Conservation (phyloP, 192 early-diverging fungal species). For the Kappamyces sp. region DNA sequence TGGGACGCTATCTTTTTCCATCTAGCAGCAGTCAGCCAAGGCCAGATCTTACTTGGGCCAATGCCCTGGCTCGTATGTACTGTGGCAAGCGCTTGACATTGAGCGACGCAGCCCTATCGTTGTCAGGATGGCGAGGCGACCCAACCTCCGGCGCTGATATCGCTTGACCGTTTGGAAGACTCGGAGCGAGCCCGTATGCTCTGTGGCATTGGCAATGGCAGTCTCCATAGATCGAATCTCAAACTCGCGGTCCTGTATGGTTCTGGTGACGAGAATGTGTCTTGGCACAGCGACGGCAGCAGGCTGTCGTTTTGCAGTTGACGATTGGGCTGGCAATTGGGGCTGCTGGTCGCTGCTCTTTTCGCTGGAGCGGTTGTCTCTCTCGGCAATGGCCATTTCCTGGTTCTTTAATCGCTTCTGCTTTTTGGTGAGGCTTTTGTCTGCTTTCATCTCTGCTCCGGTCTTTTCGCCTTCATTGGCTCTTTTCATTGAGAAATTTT, state of each 20-base stretch:
- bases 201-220: conserved; percentile 51
- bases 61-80: conserved; percentile 69
- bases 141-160: conserved; percentile 83
- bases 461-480: no score
- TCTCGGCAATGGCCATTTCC: no score
- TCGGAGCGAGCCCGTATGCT: conserved; percentile 31
- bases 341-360: no score
- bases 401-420: no score
- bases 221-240: conserved; percentile 76
- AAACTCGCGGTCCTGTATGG: conserved; percentile 55
- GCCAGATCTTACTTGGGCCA: conserved; percentile 66
- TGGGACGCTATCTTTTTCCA: conserved; percentile 41
- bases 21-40: conserved; percentile 21
- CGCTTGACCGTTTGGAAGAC: conserved; percentile 89
- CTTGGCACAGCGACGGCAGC: neutral
- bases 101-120: conserved; percentile 90
- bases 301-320: no score
- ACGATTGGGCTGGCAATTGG: no score
- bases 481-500: no score
- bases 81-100: conserved; percentile 90
- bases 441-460: no score
- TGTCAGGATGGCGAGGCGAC: no score
- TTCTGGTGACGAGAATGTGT: conserved; percentile 12
- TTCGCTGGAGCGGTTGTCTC: no score
- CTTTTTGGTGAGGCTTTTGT: no score